Base-by-base conservation (phyloP, 78 protist species). In the Thecamonas trahens region DNA sequence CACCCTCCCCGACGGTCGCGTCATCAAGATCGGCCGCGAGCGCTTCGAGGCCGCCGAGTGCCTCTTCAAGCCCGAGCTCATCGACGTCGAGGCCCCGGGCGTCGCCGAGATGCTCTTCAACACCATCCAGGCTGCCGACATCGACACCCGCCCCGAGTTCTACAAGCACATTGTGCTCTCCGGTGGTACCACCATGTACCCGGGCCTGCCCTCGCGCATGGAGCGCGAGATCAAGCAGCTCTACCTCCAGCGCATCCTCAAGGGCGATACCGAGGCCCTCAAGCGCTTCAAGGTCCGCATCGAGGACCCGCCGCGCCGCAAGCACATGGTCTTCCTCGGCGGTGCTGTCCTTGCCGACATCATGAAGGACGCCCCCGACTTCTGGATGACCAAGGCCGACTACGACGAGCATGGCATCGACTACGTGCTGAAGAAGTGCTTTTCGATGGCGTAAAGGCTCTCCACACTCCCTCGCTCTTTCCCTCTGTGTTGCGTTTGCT, bases 281-380 rank as follows among this genome's bases (percentile, higher is more conserved):
- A 72, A 84, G 61, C 84, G 68, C 55, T 88, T 97, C 85, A 91
- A 90, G 82, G 40, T 91, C 52, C 55, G 90, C 50, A 91, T 97
- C 37, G 96, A 95, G 66, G 99, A 94, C 65, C 97, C 98, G 24
- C 99, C 99, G 17, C 80, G 98, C 52, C 84, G 99, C 47, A 96
- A 94, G 91, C 91, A 96, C 88, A 92, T 94, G 97, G 99, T 98
- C 15, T 98, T 91, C 90, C 29, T 89, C 3, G 99, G 99, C 45
- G 99, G 96, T 31, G 87, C 99, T 0, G 96, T 95, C n/a, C 79
- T 94, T 20, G 99, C 99, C 0, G 95, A 93, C n/a, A 82, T 98
- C 65, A 91, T 91, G 81, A 86, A 91, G 76, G 90, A 88, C 68
- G 49, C 71, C 54, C 72, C 17, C 28, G 84, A 71, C 34, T 71